These are phyloP conservation scores for Naganishia onofrii DNA, from an alignment of 768 basidiomycete species.

Conservation along the genomic window DNA sequence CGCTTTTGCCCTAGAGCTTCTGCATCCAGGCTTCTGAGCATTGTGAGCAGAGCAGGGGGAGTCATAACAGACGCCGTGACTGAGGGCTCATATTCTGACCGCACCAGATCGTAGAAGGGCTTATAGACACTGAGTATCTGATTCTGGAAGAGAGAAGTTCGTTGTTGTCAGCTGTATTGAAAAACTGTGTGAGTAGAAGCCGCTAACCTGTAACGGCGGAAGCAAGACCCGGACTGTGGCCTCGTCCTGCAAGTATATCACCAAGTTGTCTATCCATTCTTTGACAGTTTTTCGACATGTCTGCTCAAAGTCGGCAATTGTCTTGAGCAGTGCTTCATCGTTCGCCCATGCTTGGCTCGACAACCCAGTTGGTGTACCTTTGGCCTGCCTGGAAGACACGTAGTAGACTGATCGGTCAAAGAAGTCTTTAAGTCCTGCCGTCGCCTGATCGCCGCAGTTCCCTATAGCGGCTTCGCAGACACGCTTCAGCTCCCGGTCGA, in stretches of 20 bases:
- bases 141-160: conserved; percentile 55
- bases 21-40: conserved; percentile 27
- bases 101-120: conserved; percentile 65
- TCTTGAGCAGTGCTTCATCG: conserved; percentile 57
- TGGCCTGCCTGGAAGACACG: conserved; percentile 36
- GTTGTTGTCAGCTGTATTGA: background rate
- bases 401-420: conserved; percentile 58
- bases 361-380: conserved; percentile 38
- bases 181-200: background rate
- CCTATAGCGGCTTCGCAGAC: conserved; percentile 82
- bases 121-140: conserved; percentile 72
- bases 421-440: conserved; percentile 65
- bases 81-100: conserved; percentile 55
- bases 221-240: conserved; percentile 75
- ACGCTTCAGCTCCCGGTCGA: conserved; percentile 78
- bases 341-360: conserved; percentile 58
- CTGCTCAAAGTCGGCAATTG: conserved; percentile 59
- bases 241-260: conserved; percentile 76
- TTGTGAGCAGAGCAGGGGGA: conserved; percentile 39
- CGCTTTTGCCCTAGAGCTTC: conserved; percentile 6
- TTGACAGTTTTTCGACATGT: conserved; percentile 57
- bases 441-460: conserved; percentile 61
- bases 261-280: conserved; percentile 60
- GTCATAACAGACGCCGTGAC: conserved; percentile 44
- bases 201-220: conserved; percentile 60